phyloP scores from a whole-genome alignment of 805 yeast genomes.

The Pichia occidentalis region DNA sequence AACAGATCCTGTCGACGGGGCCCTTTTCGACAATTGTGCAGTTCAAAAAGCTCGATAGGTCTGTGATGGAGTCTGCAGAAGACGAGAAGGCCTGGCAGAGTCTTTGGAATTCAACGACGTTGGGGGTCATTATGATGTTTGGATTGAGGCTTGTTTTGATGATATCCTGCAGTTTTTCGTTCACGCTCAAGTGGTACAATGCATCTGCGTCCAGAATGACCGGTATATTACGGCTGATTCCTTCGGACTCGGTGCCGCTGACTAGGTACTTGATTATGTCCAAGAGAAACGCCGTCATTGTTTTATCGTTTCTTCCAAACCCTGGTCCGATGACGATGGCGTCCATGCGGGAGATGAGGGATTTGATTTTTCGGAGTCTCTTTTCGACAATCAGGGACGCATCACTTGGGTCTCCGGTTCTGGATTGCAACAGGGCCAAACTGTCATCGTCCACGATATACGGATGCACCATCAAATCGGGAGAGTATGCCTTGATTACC shows the following conservation, averaged over 20 bases:
- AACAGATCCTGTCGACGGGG: conserved; percentile 51
- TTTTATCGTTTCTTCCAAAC: conserved; percentile 64
- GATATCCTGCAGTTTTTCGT: conserved; percentile 41
- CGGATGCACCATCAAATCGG: conserved; percentile 96
- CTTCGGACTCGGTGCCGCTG: conserved; percentile 46
- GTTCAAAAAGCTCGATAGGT: conserved; percentile 44
- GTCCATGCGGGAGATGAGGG: conserved; percentile 61
- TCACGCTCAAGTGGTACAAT: conserved; percentile 54
- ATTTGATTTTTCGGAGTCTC: conserved; percentile 44
- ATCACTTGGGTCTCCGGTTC: too few species aligned
- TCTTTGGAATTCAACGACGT: conserved; percentile 75
- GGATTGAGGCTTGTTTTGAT: conserved; percentile 35
- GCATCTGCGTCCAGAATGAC: conserved; percentile 90
- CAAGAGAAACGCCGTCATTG: conserved; percentile 55
- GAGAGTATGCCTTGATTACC: conserved; percentile 80
- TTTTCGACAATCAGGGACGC: conserved; percentile 37
- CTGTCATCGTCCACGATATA: conserved; percentile 48
- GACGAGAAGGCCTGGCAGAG: conserved; percentile 36
- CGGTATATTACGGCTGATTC: too few species aligned
- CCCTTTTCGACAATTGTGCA: conserved; percentile 75
- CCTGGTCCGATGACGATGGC: conserved; percentile 92
- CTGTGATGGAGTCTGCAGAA: conserved; percentile 29
- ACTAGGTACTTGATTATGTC: conserved; percentile 40
- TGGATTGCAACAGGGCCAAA: too few species aligned
- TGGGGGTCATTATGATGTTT: conserved; percentile 78